A percentile compares a stretch with the other conserved stretches of the same genome.
These are phyloP conservation scores for Striga hermonthica DNA, from an alignment of 305 asterid genomes.

Conservation along the genomic window DNA sequence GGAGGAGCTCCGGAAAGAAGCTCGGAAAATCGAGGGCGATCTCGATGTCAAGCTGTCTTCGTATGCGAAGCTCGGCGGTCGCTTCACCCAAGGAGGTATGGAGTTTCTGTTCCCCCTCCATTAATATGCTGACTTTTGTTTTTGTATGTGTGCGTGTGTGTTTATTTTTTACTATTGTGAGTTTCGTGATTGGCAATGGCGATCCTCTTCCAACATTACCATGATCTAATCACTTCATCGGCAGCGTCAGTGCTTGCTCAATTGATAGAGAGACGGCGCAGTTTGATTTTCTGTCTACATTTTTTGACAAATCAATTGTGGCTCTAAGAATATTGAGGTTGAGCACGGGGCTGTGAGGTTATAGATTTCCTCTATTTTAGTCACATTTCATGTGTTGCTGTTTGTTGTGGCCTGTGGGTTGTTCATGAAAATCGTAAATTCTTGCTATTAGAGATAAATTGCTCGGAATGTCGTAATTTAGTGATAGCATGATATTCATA, in stretches of 20 bases:
- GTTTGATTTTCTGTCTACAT: constrained; percentile 11
- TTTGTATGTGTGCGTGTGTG: constrained; percentile 1
- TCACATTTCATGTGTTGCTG: too few species aligned
- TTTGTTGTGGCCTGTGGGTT: too few species aligned
- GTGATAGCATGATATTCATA: too few species aligned
- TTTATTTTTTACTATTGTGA: constrained; percentile 6
- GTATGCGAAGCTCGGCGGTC: constrained; percentile 91
- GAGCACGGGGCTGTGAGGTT: background rate
- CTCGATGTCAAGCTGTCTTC: constrained; percentile 97
- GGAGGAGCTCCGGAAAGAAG: constrained; percentile 96
- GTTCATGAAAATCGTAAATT: too few species aligned
- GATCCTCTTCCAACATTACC: too few species aligned
- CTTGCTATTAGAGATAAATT: too few species aligned
- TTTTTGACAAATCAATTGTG: constrained; percentile 7
- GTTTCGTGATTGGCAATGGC: constrained; percentile 23
- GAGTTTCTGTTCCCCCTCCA: background rate
- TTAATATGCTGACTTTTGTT: constrained; percentile 19
- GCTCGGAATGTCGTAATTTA: too few species aligned
- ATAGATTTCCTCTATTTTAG: background rate
- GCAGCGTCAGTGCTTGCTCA: too few species aligned
- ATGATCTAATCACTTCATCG: too few species aligned
- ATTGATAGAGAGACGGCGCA: background rate
- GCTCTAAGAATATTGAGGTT: constrained; percentile 3
- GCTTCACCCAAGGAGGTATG: constrained; percentile 81
- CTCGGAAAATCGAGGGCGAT: constrained; percentile 93